Conservation (phyloP, 176 grass and related monocot species). For the Oryza rufipogon region DNA sequence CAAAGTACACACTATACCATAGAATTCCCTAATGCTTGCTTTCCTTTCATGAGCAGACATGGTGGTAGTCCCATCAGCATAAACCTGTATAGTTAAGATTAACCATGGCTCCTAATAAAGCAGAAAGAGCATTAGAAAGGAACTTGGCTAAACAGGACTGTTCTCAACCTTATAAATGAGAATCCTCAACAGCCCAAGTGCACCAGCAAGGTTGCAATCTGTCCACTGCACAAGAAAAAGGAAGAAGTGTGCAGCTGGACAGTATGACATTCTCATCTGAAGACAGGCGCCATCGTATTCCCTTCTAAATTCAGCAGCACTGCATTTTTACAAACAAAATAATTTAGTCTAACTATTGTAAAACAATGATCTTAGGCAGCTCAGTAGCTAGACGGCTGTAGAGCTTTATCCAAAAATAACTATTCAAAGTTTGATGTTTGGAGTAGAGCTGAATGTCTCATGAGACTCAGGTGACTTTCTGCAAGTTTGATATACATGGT, state of each 20-base stretch:
- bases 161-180: slow-evolving; percentile 81
- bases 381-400: background rate
- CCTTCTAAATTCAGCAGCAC: slow-evolving; percentile 78
- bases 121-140: slow-evolving; percentile 29
- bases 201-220: slow-evolving; percentile 86
- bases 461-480: background rate
- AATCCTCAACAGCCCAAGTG: slow-evolving; percentile 82
- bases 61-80: slow-evolving; percentile 85
- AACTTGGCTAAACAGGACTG: background rate
- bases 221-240: slow-evolving; percentile 92
- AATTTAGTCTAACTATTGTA: background rate
- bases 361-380: background rate
- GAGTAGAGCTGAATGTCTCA: background rate
- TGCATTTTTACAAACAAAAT: slow-evolving; percentile 48
- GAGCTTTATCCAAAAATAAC: background rate
- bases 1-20: slow-evolving; percentile 51
- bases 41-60: slow-evolving; percentile 96
- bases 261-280: slow-evolving; percentile 92
- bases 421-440: background rate
- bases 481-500: background rate
- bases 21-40: slow-evolving; percentile 90
- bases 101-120: background rate
- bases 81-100: slow-evolving; percentile 59
- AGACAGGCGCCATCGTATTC: slow-evolving; percentile 89
- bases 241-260: slow-evolving; percentile 86